Evolutionary conservation across 106 monocot species (phyloP).

Genomic region (Dendrobium nobile): DNA sequence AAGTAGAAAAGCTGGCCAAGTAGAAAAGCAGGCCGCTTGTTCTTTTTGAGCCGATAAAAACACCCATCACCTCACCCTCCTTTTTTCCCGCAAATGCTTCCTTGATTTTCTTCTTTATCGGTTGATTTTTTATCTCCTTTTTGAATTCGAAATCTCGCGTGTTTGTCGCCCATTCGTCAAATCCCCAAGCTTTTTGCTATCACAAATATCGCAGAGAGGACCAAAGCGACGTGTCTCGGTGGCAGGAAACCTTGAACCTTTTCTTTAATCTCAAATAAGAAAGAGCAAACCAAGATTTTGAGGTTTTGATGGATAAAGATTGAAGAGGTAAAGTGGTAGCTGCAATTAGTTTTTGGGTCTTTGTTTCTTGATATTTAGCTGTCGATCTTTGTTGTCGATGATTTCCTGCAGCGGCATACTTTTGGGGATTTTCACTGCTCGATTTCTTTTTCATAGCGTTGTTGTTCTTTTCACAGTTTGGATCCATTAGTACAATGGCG

Average conservation of each 20-base stretch:
- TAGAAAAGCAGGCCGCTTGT: not conserved
- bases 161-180: not conserved
- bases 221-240: not conserved
- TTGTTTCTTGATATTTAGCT: not conserved
- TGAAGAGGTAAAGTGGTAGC: not conserved
- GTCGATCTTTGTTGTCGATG: not conserved
- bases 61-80: not conserved
- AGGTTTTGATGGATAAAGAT: not conserved
- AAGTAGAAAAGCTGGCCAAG: not conserved
- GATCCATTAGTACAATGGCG: not conserved
- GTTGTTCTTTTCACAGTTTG: not conserved
- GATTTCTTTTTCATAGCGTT: not conserved
- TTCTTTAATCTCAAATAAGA: not conserved
- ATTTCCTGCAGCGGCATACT: not conserved
- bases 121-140: not conserved
- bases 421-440: not conserved
- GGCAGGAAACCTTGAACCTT: not conserved
- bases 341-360: not conserved
- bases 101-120: not conserved
- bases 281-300: not conserved
- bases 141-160: not conserved
- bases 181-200: not conserved
- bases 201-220: not conserved
- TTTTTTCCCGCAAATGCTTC: not conserved
- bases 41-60: not conserved